Evolutionary conservation across 2,329 filamentous ascomycete species (phyloP).

Genomic region (Colletotrichum sp.): DNA sequence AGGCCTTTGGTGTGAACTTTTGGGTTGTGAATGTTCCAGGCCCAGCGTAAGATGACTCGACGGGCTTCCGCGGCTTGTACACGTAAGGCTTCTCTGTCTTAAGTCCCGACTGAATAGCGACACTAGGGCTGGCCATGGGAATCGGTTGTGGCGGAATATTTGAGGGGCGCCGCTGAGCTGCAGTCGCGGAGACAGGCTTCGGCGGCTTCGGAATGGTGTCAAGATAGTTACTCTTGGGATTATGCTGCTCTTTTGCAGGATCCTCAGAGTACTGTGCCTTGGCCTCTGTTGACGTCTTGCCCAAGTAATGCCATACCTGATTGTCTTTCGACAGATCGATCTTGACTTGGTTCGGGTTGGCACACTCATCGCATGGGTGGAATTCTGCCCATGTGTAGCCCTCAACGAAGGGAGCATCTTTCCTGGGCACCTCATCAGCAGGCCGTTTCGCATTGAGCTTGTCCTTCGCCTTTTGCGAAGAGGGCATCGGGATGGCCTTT

Average conservation of each 20-base stretch:
- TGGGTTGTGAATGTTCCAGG: conserved; percentile 35
- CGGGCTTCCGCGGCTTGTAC: conserved; percentile 54
- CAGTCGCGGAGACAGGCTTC: conserved; percentile 38
- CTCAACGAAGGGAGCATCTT: conserved; percentile 71
- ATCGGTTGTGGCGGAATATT: conserved; percentile 14
- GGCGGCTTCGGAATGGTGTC: conserved; percentile 67
- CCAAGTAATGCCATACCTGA: conserved; percentile 89
- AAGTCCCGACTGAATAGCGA: neutral
- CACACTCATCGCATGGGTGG: conserved; percentile 59
- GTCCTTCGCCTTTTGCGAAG: conserved; percentile 65
- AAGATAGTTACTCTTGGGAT: conserved; percentile 74
- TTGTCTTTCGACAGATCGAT: conserved; percentile 74
- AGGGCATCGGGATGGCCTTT: conserved; percentile 74
- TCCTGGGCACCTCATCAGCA: conserved; percentile 65
- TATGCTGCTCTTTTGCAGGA: conserved; percentile 62
- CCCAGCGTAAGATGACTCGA: conserved; percentile 27
- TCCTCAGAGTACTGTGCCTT: conserved; percentile 91
- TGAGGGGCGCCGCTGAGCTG: conserved; percentile 23
- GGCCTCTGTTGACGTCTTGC: conserved; percentile 84
- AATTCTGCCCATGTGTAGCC: conserved; percentile 83
- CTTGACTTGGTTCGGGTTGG: conserved; percentile 67
- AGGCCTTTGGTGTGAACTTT: conserved; percentile 35
- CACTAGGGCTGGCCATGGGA: neutral
- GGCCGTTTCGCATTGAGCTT: conserved; percentile 71
- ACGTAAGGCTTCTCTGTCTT: conserved; percentile 55